Conservation (phyloP, 306 rosid species). For the Prunus mira region DNA sequence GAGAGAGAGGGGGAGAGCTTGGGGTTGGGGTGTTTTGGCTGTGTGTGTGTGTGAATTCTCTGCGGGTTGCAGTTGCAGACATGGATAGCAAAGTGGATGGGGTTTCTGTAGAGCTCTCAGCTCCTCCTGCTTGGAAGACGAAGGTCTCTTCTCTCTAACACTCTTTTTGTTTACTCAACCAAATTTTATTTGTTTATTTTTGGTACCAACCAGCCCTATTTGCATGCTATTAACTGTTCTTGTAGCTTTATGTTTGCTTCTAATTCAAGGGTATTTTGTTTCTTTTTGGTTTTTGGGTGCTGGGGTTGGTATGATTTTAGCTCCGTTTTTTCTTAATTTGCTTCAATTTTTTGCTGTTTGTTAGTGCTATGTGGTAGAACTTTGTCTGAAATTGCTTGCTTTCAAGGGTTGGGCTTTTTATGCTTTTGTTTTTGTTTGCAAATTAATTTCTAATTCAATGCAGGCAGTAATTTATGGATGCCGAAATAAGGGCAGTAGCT, state of each 20-base stretch:
- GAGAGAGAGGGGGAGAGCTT: not conserved
- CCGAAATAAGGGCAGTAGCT: not conserved
- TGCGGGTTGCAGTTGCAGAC: not conserved
- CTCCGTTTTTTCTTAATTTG: no score
- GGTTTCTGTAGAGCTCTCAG: conserved; percentile 77
- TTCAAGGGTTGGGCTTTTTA: no score
- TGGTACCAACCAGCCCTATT: no score
- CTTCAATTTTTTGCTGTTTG: no score
- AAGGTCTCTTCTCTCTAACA: conserved; percentile 48
- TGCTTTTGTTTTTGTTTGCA: not conserved
- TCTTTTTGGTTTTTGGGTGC: no score
- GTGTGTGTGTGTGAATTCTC: not conserved
- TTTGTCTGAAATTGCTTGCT: no score
- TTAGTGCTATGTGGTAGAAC: no score
- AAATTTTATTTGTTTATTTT: not conserved
- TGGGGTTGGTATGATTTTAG: no score
- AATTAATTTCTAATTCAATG: conserved; percentile 1
- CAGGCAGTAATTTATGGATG: conserved; percentile 8
- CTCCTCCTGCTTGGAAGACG: conserved; percentile 89
- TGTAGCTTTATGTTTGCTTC: no score
- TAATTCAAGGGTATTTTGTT: no score
- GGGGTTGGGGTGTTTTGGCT: not conserved
- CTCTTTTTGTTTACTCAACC: not conserved
- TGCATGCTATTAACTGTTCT: no score
- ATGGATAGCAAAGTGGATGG: conserved; percentile 52